These are phyloP conservation scores for Hypoxylon sp. DNA, from an alignment of 2,329 filamentous ascomycete species.

Conservation along the genomic window DNA sequence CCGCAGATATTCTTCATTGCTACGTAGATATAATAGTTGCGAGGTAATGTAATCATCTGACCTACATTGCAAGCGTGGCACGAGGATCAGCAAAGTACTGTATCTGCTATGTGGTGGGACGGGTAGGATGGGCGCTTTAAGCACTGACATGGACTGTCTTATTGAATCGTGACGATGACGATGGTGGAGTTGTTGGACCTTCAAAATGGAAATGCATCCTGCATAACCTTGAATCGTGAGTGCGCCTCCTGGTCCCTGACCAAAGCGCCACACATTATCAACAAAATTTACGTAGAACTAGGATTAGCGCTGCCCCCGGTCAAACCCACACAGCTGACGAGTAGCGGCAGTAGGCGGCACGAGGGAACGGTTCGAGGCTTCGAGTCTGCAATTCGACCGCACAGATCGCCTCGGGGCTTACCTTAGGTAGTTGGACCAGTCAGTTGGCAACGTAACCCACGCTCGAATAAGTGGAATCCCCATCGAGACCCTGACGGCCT, in stretches of 20 bases:
- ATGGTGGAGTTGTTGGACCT: constrained; percentile 41
- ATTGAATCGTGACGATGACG: constrained; percentile 45
- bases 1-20: constrained; percentile 24
- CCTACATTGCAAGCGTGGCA: constrained; percentile 38
- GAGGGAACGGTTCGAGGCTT: constrained; percentile 40
- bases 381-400: constrained; percentile 32
- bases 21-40: constrained; percentile 28
- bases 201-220: constrained; percentile 36
- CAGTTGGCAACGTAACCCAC: constrained; percentile 45
- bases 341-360: constrained; percentile 30
- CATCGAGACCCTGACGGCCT: constrained; percentile 38
- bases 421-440: constrained; percentile 34
- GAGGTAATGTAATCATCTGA: constrained; percentile 38
- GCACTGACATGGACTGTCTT: constrained; percentile 36
- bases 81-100: constrained; percentile 30
- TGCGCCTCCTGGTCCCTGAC: constrained; percentile 30
- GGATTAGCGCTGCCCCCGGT: constrained; percentile 43
- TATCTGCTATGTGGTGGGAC: constrained; percentile 32
- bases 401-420: constrained; percentile 45
- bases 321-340: constrained; percentile 36
- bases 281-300: constrained; percentile 30
- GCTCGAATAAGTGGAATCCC: constrained; percentile 39
- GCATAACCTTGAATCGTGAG: constrained; percentile 36
- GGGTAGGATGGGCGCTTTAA: constrained; percentile 31
- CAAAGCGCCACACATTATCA: constrained; percentile 34